A percentile compares a stretch with the other conserved stretches of the same genome.
phyloP scores from a whole-genome alignment of 805 yeast genomes.

The Candida ovalis region DNA sequence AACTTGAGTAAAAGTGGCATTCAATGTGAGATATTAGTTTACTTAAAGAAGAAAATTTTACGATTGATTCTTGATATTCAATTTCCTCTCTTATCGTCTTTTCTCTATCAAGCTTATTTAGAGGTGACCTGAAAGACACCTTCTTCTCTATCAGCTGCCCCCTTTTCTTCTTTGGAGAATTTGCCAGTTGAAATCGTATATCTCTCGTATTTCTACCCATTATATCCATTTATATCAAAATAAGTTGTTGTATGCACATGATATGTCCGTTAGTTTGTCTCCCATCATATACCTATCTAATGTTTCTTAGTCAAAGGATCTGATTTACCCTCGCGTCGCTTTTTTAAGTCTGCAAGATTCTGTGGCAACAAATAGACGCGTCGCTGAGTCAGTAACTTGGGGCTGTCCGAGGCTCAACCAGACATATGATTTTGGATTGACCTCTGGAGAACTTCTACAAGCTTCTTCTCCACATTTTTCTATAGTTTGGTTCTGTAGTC shows the following conservation, averaged over 20 bases:
- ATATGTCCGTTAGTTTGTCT: too few relatives aligned
- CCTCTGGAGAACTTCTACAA: too few relatives aligned
- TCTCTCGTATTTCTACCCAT: neutral
- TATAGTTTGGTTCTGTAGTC: neutral
- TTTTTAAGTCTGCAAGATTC: too few relatives aligned
- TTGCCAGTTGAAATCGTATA: neutral
- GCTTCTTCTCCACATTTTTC: neutral
- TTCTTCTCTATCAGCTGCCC: neutral
- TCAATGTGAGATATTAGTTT: conserved; percentile 35
- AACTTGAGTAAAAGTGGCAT: conserved; percentile 19
- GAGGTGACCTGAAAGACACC: neutral
- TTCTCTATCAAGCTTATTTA: neutral
- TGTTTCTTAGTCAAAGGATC: too few relatives aligned
- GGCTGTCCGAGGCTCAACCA: neutral
- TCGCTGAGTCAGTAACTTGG: neutral
- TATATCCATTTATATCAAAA: too few relatives aligned
- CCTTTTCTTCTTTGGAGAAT: neutral
- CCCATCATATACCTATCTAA: too few relatives aligned
- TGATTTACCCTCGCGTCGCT: too few relatives aligned
- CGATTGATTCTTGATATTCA: conserved; percentile 12
- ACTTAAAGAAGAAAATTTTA: conserved; percentile 29
- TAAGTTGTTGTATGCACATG: too few relatives aligned
- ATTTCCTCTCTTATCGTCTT: conserved; percentile 3
- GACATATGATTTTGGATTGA: too few relatives aligned
- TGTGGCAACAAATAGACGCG: neutral